Percentiles rank a stretch among this genome's conserved stretches.
Evolutionary conservation across 192 early-diverging fungal genomes (phyloP).

Genomic region (Pilaira anomala): DNA sequence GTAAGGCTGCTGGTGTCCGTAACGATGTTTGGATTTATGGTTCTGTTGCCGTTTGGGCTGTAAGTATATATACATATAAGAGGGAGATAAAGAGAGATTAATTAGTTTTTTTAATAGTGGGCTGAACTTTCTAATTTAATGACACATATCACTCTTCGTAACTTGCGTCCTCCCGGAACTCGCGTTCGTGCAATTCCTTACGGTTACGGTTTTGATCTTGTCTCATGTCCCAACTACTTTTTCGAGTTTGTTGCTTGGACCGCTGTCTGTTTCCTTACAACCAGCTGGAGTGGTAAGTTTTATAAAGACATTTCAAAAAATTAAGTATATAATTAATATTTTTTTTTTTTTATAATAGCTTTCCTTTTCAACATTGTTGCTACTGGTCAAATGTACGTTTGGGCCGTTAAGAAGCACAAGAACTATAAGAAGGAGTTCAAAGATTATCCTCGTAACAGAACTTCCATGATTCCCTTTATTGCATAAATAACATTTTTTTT

Average conservation of each 20-base stretch:
- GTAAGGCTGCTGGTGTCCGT: conserved; percentile 44
- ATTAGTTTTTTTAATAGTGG: conserved; percentile 40
- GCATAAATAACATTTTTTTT: too few relatives aligned
- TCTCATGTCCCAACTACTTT: conserved; percentile 92
- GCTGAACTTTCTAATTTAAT: conserved; percentile 83
- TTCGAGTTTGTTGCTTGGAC: conserved; percentile 88
- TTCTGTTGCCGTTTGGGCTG: conserved; percentile 53
- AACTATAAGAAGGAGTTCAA: conserved; percentile 88
- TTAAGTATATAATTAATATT: too few relatives aligned
- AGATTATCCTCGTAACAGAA: conserved; percentile 84
- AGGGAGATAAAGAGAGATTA: not conserved
- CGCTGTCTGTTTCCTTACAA: conserved; percentile 68
- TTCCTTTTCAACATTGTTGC: conserved; percentile 68
- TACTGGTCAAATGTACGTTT: conserved; percentile 86
- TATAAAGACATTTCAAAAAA: too few relatives aligned
- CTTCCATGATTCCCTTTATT: conserved; percentile 72
- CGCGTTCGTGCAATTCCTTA: conserved; percentile 81
- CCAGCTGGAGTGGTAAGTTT: conserved; percentile 55
- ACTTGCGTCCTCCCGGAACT: conserved; percentile 88
- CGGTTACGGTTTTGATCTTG: conserved; percentile 89
- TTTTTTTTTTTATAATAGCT: conserved; percentile 23
- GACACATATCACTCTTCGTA: conserved; percentile 84
- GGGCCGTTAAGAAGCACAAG: conserved; percentile 97
- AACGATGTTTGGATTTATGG: conserved; percentile 39
- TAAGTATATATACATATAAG: conserved; percentile 34